phyloP scores from a whole-genome alignment of 2,329 filamentous ascomycete genomes.

The Sarocladiaceae sp. region DNA sequence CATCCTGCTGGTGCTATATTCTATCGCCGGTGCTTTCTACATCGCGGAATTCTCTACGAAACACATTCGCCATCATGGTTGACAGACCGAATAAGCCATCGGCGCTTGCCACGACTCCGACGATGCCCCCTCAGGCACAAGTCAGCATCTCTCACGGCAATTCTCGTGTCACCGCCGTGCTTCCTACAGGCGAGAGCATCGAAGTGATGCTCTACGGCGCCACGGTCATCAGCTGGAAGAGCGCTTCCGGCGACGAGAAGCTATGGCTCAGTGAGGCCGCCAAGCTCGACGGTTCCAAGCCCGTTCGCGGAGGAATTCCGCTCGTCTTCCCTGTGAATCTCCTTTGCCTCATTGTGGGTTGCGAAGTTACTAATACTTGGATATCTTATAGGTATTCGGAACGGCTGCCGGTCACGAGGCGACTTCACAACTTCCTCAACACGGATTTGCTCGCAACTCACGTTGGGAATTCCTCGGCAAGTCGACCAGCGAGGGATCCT shows the following conservation, averaged over 20 bases:
- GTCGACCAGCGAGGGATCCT: slow-evolving; percentile 46
- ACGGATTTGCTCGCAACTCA: slow-evolving; percentile 87
- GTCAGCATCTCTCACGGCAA: slow-evolving; percentile 69
- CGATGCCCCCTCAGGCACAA: slow-evolving; percentile 66
- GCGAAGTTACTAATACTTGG: neutral
- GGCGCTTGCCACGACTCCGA: slow-evolving; percentile 67
- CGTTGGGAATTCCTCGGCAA: slow-evolving; percentile 94
- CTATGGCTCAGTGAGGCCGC: slow-evolving; percentile 79
- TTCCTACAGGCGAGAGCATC: slow-evolving; percentile 82
- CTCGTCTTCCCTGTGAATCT: slow-evolving; percentile 75
- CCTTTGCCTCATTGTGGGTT: slow-evolving; percentile 2
- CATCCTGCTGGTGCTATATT: too few relatives aligned
- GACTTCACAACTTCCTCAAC: slow-evolving; percentile 78
- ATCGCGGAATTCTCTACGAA: too few relatives aligned
- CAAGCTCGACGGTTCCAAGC: slow-evolving; percentile 77
- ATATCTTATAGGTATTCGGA: slow-evolving; percentile 66
- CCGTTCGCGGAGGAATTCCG: slow-evolving; percentile 86
- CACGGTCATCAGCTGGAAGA: slow-evolving; percentile 91
- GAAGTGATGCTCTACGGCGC: slow-evolving; percentile 86
- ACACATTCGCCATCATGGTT: too few relatives aligned
- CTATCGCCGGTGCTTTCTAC: too few relatives aligned
- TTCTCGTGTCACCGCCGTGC: slow-evolving; percentile 66
- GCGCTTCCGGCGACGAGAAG: slow-evolving; percentile 69
- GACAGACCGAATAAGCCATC: slow-evolving; percentile 80
- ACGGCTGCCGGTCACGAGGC: slow-evolving; percentile 68